Percentiles rank a stretch among this genome's conserved stretches.
Evolutionary conservation across 805 yeast species (phyloP).

Genomic region (Nakazawaea wickerhamii): DNA sequence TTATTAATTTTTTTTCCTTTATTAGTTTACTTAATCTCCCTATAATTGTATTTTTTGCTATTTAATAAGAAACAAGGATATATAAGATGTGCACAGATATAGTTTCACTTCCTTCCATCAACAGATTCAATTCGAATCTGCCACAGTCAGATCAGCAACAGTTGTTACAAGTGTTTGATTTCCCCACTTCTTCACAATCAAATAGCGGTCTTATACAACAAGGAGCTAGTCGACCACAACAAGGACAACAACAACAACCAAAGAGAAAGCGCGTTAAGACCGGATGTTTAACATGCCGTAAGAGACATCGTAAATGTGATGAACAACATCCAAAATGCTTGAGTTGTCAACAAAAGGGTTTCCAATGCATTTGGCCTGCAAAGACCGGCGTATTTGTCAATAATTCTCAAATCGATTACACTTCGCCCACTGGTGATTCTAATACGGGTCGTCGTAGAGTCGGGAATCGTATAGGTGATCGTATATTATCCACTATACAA

Average conservation of each 20-base stretch:
- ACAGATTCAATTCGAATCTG: too few species aligned
- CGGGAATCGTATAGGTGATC: slow-evolving; percentile 8
- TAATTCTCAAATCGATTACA: slow-evolving; percentile 23
- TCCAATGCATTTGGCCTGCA: slow-evolving; percentile 34
- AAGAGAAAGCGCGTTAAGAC: slow-evolving; percentile 31
- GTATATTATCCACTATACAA: slow-evolving; percentile 7
- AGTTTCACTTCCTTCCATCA: too few species aligned
- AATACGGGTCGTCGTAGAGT: background rate
- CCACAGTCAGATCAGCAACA: background rate
- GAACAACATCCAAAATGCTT: slow-evolving; percentile 49
- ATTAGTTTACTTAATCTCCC: too few species aligned
- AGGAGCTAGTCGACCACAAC: background rate
- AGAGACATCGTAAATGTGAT: slow-evolving; percentile 51
- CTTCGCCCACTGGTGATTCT: background rate
- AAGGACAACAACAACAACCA: background rate
- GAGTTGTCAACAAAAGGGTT: slow-evolving; percentile 33
- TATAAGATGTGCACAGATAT: too few species aligned
- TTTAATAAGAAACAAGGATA: too few species aligned
- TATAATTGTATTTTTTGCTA: too few species aligned
- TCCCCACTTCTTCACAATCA: background rate
- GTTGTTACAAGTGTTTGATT: slow-evolving; percentile 5
- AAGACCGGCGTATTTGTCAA: slow-evolving; percentile 23
- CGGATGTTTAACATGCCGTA: slow-evolving; percentile 49
- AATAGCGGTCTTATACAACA: too few species aligned
- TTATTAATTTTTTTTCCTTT: too few species aligned